Evolutionary conservation across 2,329 filamentous ascomycete species (phyloP).

Genomic region (Aureobasidium leucospermi): DNA sequence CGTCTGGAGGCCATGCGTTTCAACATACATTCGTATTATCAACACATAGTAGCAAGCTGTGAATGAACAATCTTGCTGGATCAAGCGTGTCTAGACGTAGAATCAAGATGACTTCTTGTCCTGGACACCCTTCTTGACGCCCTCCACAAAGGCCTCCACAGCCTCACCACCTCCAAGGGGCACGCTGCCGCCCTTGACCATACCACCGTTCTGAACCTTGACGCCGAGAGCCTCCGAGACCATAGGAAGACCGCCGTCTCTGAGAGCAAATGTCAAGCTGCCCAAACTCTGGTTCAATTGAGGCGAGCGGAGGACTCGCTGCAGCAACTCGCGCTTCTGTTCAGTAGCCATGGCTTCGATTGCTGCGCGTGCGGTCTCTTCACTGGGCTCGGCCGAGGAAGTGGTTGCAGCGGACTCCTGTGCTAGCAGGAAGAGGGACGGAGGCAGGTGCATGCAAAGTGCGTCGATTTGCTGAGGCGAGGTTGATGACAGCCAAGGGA

Average conservation of each 20-base stretch:
- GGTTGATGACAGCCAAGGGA: conserved; percentile 66
- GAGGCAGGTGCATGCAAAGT: conserved; percentile 71
- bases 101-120: conserved; percentile 34
- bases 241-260: conserved; percentile 83
- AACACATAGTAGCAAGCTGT: background rate
- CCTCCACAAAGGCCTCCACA: conserved; percentile 84
- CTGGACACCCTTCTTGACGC: conserved; percentile 72
- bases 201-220: conserved; percentile 75
- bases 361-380: conserved; percentile 61
- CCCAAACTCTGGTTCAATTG: conserved; percentile 84
- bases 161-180: conserved; percentile 83
- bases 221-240: conserved; percentile 81
- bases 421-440: conserved; percentile 67
- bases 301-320: conserved; percentile 76
- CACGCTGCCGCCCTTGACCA: conserved; percentile 68
- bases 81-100: background rate
- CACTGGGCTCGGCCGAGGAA: conserved; percentile 54
- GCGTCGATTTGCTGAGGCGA: conserved; percentile 60
- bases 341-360: conserved; percentile 63
- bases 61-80: background rate
- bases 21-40: background rate
- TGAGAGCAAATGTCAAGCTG: conserved; percentile 77
- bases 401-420: conserved; percentile 51
- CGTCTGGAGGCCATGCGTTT: background rate
- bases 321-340: conserved; percentile 75